Evolutionary conservation across 164 flowering plant species (phyloP).

Genomic region (Hamamelis virginiana): DNA sequence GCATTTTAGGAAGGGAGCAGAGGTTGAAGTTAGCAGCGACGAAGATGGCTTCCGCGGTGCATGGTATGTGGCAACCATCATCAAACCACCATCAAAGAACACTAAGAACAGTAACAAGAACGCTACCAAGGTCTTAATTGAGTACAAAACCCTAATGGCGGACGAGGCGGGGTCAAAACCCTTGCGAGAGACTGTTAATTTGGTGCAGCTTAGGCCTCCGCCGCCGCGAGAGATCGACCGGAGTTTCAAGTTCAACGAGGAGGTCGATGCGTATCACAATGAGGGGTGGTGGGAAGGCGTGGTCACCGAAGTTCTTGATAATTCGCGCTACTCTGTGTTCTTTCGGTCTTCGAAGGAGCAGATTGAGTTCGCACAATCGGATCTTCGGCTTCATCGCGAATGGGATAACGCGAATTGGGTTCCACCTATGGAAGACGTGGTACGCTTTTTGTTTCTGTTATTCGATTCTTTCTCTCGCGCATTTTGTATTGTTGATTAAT

Average conservation of each 20-base stretch:
- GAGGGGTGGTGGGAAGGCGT: conserved; percentile 65
- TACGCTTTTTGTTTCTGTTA: background rate
- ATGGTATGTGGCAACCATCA: conserved; percentile 35
- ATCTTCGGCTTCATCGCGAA: conserved; percentile 51
- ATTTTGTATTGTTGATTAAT: too few species aligned
- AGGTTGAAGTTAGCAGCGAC: conserved; percentile 43
- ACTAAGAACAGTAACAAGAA: conserved; percentile 1
- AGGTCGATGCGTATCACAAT: conserved; percentile 43
- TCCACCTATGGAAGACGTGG: conserved; percentile 32
- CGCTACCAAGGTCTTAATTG: conserved; percentile 22
- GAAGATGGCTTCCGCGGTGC: conserved; percentile 48
- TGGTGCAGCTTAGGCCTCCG: conserved; percentile 33
- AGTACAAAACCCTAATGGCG: conserved; percentile 34
- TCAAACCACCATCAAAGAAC: conserved; percentile 15
- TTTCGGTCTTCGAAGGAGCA: conserved; percentile 38
- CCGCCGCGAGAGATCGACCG: conserved; percentile 28
- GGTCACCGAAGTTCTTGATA: conserved; percentile 25
- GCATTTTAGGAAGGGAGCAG: conserved; percentile 19
- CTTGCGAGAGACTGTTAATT: conserved; percentile 26
- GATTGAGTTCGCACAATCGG: conserved; percentile 27
- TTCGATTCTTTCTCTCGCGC: background rate
- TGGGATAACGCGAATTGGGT: conserved; percentile 53
- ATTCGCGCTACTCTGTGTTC: conserved; percentile 31
- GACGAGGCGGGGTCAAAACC: conserved; percentile 21
- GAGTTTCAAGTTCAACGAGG: conserved; percentile 31